A percentile compares a stretch with the other conserved stretches of the same genome.
These are phyloP conservation scores for Cinnamomum micranthum DNA, from an alignment of 164 flowering plant species.

Conservation along the genomic window DNA sequence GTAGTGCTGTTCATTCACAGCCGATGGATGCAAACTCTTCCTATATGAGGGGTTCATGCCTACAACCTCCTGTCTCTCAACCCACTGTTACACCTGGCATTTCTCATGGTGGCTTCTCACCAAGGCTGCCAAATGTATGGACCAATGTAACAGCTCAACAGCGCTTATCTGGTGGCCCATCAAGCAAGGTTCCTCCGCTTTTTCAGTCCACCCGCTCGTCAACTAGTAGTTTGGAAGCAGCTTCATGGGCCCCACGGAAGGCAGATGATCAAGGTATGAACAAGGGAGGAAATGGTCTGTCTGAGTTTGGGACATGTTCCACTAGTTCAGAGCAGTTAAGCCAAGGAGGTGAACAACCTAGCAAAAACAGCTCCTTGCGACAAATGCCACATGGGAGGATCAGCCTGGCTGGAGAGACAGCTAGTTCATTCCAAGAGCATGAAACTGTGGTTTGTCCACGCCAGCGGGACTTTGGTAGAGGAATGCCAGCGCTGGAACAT, in stretches of 20 bases:
- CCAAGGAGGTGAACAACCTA: conserved; percentile 27
- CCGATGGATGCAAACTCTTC: conserved; percentile 17
- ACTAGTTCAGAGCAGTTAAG: conserved; percentile 23
- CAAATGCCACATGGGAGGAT: conserved; percentile 20
- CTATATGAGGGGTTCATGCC: conserved; percentile 28
- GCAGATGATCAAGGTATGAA: conserved; percentile 33
- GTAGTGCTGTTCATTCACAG: conserved; percentile 15
- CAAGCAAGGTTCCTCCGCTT: conserved; percentile 28
- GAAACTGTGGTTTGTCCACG: conserved; percentile 11
- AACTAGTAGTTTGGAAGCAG: conserved; percentile 27
- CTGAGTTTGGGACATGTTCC: conserved; percentile 29
- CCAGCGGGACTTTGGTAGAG: conserved; percentile 22
- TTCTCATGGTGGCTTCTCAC: conserved; percentile 37
- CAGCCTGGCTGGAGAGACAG: conserved; percentile 12
- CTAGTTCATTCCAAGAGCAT: conserved; percentile 13
- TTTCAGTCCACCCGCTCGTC: conserved; percentile 28
- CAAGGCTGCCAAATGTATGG: conserved; percentile 38
- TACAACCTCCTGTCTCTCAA: conserved; percentile 27
- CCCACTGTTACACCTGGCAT: conserved; percentile 26
- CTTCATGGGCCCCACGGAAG: conserved; percentile 22
- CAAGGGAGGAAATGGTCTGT: conserved; percentile 23
- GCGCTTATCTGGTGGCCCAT: conserved; percentile 19
- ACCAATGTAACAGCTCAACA: conserved; percentile 42
- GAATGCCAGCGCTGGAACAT: conserved; percentile 14
- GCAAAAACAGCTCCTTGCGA: conserved; percentile 29